Evolutionary conservation across 108 stramenopile genomes (phyloP), one percentile per base, ranked within the genome.

Genomic region (Discostella pseudostelligera): DNA sequence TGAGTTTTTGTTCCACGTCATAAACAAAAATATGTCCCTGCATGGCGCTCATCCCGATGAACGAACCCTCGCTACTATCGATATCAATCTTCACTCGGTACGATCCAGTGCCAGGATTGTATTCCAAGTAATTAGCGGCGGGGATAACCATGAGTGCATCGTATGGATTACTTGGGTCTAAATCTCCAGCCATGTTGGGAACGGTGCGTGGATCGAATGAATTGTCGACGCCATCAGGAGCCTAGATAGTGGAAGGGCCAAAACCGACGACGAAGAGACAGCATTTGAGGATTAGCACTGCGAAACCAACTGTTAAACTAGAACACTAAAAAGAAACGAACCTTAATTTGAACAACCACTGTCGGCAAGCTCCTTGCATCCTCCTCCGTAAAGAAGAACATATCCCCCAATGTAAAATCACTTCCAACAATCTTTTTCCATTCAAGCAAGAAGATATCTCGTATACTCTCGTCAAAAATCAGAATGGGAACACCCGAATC

Each of bases 11-110:
- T 21, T 83, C 76, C 45, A 77, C 56, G 56, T 94, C 90, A 49
- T 87, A 94, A 24, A 84, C 58, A 14, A 87, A 79, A 49, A 88
- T 81, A 74, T 94, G 90, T 37, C 83, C 85, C 25, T 80, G 74
- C 88, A 92, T 90, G 55, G 86, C 86, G 54, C 84, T 87, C 25
- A 87, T 87, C 9, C 90, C 90, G 8, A 92, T 69, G 17, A 92
- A 89, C 12, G 80, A 81, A 9, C 90, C 90, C 22, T 72, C 19
- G 45, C 56, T 68, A 56, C 74, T 75, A 45, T 70, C 76, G 20
- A 78, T 56, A 32, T 51, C 56, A 44, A 78, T 70, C 35, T 70
- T 70, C 9, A 69, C 68, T 5, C 76, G 64, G 65, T 89, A 97
- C 9, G 68, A 74, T 16, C 65, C 69, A 8, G 61, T 83, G n/a